A percentile compares a stretch with the other conserved stretches of the same genome.
phyloP scores from a whole-genome alignment of 2,329 filamentous ascomycete species.

The Colletotrichum gigasporum region DNA sequence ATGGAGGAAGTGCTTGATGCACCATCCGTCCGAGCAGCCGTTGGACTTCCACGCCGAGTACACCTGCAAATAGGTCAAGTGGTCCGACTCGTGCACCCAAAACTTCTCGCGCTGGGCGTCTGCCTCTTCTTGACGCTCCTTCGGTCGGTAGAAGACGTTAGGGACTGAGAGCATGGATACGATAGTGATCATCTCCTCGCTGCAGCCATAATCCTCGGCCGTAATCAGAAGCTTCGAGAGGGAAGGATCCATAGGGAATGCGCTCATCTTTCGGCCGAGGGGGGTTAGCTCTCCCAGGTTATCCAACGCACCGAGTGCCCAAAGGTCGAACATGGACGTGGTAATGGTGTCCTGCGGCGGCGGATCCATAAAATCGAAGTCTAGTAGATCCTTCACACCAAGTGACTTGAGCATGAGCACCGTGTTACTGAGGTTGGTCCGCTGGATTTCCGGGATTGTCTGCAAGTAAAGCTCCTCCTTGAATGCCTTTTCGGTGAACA shows the following conservation, averaged over 20 bases:
- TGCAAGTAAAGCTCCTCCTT: conserved; percentile 96
- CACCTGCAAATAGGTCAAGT: conserved; percentile 93
- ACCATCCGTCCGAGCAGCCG: conserved; percentile 91
- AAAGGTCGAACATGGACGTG: conserved; percentile 96
- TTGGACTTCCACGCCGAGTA: conserved; percentile 96
- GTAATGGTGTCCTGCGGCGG: conserved; percentile 98
- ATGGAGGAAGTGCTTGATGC: conserved; percentile 91
- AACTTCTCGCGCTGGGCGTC: conserved; percentile 97
- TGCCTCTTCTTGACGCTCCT: conserved; percentile 95
- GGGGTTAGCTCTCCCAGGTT: conserved; percentile 92
- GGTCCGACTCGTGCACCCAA: conserved; percentile 97
- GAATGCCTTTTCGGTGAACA: conserved; percentile 94
- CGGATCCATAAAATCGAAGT: conserved; percentile 99
- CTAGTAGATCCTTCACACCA: conserved; percentile 90
- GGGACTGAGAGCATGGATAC: conserved; percentile 98
- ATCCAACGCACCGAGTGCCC: conserved; percentile 92
- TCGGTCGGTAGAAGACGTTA: conserved; percentile 95
- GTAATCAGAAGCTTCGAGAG: conserved; percentile 95
- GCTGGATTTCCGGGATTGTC: conserved; percentile 96
- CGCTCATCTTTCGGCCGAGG: conserved; percentile 92
- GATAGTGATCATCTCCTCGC: conserved; percentile 97
- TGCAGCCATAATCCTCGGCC: conserved; percentile 88
- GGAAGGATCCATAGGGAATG: conserved; percentile 97
- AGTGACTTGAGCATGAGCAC: conserved; percentile 94
- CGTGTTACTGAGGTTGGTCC: conserved; percentile 94